phyloP scores from a whole-genome alignment of 208 protist species.

The Wallacemonas sp. region DNA sequence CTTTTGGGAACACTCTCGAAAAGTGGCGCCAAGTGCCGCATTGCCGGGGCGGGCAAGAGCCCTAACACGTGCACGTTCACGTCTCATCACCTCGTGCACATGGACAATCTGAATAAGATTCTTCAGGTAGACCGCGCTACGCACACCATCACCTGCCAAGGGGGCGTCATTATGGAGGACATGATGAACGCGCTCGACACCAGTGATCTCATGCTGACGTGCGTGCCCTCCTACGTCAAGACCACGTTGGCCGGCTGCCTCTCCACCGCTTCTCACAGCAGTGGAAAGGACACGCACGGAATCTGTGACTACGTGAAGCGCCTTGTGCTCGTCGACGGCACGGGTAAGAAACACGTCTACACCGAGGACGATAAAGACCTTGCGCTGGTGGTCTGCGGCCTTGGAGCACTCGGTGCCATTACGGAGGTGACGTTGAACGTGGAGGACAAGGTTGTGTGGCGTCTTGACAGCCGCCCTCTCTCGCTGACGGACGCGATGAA shows the following conservation, averaged over 20 bases:
- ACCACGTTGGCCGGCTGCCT: conserved; percentile 67
- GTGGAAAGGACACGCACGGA: conserved; percentile 38
- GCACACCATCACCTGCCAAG: conserved; percentile 47
- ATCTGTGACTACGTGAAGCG: conserved; percentile 56
- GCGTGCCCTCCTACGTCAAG: conserved; percentile 65
- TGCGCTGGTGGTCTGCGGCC: conserved; percentile 54
- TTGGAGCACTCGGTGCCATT: conserved; percentile 65
- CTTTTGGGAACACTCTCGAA: conserved; percentile 25
- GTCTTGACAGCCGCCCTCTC: conserved; percentile 42
- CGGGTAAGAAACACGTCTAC: conserved; percentile 27
- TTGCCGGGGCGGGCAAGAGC: conserved; percentile 59
- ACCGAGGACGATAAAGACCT: conserved; percentile 27
- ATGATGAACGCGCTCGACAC: conserved; percentile 46
- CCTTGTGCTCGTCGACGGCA: conserved; percentile 53
- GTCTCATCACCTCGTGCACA: conserved; percentile 53
- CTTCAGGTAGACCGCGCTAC: conserved; percentile 35
- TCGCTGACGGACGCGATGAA: conserved; percentile 36
- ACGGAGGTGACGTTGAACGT: conserved; percentile 59
- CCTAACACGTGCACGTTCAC: conserved; percentile 66
- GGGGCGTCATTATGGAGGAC: conserved; percentile 47
- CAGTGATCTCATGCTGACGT: conserved; percentile 56
- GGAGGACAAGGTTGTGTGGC: conserved; percentile 49
- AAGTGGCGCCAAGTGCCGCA: conserved; percentile 41
- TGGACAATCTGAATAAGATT: conserved; percentile 48
- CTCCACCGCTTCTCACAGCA: conserved; percentile 68